These are phyloP conservation scores for Podaxis pistillaris DNA, from an alignment of 768 basidiomycete species.

Conservation along the genomic window DNA sequence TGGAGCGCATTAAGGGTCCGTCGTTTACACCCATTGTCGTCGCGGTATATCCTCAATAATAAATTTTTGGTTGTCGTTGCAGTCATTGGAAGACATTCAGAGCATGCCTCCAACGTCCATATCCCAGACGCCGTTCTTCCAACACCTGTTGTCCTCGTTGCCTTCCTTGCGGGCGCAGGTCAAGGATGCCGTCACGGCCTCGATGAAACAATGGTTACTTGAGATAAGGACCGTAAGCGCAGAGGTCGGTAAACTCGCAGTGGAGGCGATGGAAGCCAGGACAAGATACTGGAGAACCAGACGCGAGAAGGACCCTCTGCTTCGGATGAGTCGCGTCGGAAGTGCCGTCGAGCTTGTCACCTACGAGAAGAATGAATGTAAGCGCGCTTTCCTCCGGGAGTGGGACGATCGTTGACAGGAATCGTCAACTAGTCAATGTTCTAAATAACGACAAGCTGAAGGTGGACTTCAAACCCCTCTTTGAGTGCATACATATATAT, in stretches of 20 bases:
- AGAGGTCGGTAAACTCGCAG: constrained; percentile 80
- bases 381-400: constrained; percentile 29
- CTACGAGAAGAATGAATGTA: constrained; percentile 93
- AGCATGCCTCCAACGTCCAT: constrained; percentile 85
- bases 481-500: constrained; percentile 97
- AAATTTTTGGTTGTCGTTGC: constrained; percentile 27
- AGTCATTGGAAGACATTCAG: constrained; percentile 96
- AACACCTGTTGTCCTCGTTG: constrained; percentile 86
- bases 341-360: constrained; percentile 91
- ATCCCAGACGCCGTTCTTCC: constrained; percentile 90
- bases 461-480: constrained; percentile 93
- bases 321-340: constrained; percentile 76
- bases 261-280: constrained; percentile 87
- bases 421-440: constrained; percentile 65
- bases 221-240: constrained; percentile 90
- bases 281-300: constrained; percentile 79
- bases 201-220: constrained; percentile 95
- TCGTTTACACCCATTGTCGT: constrained; percentile 31
- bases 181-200: constrained; percentile 90
- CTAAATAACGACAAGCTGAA: constrained; percentile 86
- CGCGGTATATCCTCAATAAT: constrained; percentile 29
- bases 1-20: constrained; percentile 95
- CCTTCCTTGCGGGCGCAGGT: constrained; percentile 89
- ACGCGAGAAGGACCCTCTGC: constrained; percentile 80
- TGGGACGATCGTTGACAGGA: constrained; percentile 11